Conservation (phyloP, 2,329 filamentous ascomycete species). For the Clonostachys byssicola region DNA sequence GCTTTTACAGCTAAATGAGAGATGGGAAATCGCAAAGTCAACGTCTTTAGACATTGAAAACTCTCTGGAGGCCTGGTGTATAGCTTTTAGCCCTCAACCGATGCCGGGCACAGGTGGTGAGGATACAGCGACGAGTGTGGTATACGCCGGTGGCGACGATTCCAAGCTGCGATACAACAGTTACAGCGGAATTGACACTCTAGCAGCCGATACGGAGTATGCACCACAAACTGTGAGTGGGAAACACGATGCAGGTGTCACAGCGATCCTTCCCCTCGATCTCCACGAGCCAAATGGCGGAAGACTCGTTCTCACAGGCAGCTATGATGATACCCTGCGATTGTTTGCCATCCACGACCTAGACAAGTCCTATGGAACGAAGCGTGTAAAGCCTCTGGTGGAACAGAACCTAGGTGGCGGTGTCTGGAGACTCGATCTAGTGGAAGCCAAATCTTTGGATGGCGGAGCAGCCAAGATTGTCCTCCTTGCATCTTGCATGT, state of each 20-base stretch:
- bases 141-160: conserved; percentile 76
- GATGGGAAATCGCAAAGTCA: conserved; percentile 28
- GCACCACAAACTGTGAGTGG: conserved; percentile 28
- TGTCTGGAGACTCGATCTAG: conserved; percentile 78
- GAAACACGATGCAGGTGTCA: conserved; percentile 78
- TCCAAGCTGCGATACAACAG: conserved; percentile 49
- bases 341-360: conserved; percentile 51
- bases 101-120: not conserved
- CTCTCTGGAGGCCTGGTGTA: conserved; percentile 69
- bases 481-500: conserved; percentile 83
- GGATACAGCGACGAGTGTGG: conserved; percentile 11
- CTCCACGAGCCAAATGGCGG: conserved; percentile 32
- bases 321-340: conserved; percentile 83
- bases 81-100: conserved; percentile 48
- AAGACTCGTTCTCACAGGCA: conserved; percentile 73
- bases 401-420: conserved; percentile 70
- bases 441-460: conserved; percentile 24
- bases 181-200: conserved; percentile 14
- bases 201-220: not conserved
- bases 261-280: conserved; percentile 72
- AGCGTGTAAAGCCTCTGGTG: conserved; percentile 48
- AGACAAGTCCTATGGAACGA: conserved; percentile 29
- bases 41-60: conserved; percentile 39
- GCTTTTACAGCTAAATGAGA: conserved; percentile 41
- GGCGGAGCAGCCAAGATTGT: conserved; percentile 15